phyloP scores from a whole-genome alignment of 768 basidiomycete species.

The Leucosporidium scottii region DNA sequence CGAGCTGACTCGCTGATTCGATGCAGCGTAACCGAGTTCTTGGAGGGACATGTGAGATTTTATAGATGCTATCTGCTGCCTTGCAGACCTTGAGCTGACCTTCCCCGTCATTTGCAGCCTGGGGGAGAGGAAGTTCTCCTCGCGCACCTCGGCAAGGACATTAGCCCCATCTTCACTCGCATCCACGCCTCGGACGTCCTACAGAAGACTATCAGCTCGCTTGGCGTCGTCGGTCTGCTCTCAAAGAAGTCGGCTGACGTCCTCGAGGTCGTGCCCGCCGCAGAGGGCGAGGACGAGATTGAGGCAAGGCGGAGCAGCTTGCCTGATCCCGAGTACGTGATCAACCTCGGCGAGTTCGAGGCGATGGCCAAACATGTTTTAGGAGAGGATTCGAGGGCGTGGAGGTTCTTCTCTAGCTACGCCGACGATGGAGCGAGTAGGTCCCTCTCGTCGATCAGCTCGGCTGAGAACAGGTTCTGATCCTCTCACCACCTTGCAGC shows the following conservation, averaged over 20 bases:
- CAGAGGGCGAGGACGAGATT: constrained; percentile 10
- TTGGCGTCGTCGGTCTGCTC: constrained; percentile 13
- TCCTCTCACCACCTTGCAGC: constrained; percentile 3
- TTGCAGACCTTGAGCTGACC: no score
- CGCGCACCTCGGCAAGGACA: constrained; percentile 12
- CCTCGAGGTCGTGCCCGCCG: constrained; percentile 7
- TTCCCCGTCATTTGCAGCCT: neutral
- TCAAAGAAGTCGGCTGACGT: neutral
- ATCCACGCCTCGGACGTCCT: constrained; percentile 15
- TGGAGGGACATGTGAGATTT: constrained; percentile 1
- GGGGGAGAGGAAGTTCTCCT: constrained; percentile 12
- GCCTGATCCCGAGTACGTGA: neutral
- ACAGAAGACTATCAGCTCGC: neutral
- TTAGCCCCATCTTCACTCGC: constrained; percentile 12
- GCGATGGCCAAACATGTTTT: constrained; percentile 13
- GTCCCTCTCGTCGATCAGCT: neutral
- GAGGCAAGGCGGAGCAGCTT: constrained; percentile 11
- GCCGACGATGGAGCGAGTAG: constrained; percentile 18
- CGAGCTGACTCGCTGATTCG: neutral
- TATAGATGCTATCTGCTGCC: no score
- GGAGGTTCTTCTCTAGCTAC: constrained; percentile 13
- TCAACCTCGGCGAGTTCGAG: constrained; percentile 28
- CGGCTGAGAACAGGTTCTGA: neutral
- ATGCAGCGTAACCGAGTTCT: constrained; percentile 2
- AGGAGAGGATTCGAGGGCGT: constrained; percentile 8